Base-by-base conservation (phyloP, 2,329 filamentous ascomycete genomes). In the Diaporthe vexans region DNA sequence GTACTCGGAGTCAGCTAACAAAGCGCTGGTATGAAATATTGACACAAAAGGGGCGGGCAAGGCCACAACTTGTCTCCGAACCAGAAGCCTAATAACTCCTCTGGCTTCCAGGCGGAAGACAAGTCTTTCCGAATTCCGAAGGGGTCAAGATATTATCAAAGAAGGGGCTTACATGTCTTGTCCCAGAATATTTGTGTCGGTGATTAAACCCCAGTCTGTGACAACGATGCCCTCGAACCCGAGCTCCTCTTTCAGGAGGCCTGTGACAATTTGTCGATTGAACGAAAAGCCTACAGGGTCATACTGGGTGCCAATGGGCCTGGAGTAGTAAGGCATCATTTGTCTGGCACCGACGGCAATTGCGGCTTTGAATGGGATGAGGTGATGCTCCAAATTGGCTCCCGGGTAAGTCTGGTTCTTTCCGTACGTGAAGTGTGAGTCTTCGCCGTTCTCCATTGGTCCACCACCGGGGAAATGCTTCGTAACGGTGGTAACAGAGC, bases 391-490 rank as follows among this genome's bases (percentile, higher is more conserved):
- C 19, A 87, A 81, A 75, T 89, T 88, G 63, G 85, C 78, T 2
- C 87, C 88, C 0, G 87, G 87, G 59, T 88, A 90, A 0, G 84
- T 85, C 74, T 84, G 81, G 68, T 89, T 87, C 78, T 88, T 87
- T 52, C 88, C 88, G 71, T 88, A 88, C 0, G 79, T 79, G 75
- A 89, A 89, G 72, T 89, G 88, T 24, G 86, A 84, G 76, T 89
- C 88, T 61, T 89, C 86, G n/a, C 88, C 88, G 61, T 86, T 80
- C 73, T 87, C 80, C 77, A 86, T 83, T 0, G 87, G 83, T 0
- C 88, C 88, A 7, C 83, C 86, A 6, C 88, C 88, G 0, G 87
- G 87, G 76, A 90, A 89, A 75, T 90, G 87, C 79, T 89, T 89
- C 0, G 87, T 88, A 1, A 88, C 84, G 0, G 87, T 86, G 1